phyloP scores from a whole-genome alignment of 2,329 filamentous ascomycete genomes.

The Ploettnerulaceae sp. region DNA sequence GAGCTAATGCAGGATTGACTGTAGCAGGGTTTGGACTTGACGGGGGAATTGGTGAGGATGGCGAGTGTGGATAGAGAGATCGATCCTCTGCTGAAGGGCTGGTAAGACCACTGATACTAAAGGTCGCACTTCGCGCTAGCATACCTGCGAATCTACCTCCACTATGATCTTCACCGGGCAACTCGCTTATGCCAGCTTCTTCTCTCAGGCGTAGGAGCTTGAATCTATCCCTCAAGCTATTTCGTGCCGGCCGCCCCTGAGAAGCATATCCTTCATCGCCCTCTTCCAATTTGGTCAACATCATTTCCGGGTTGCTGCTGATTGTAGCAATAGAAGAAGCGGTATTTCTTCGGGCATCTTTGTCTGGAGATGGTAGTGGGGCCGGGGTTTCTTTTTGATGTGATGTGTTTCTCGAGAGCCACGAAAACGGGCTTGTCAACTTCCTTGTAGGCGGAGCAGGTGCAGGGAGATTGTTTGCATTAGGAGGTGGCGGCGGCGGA shows the following conservation, averaged over 20 bases:
- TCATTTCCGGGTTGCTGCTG: constrained; percentile 76
- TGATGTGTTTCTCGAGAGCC: constrained; percentile 67
- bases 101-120: constrained; percentile 39
- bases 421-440: constrained; percentile 81
- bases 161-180: constrained; percentile 44
- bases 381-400: constrained; percentile 52
- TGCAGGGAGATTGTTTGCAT: constrained; percentile 22
- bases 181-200: constrained; percentile 55
- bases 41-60: constrained; percentile 30
- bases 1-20: constrained; percentile 58
- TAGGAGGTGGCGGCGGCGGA: constrained; percentile 37
- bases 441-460: constrained; percentile 50
- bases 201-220: constrained; percentile 71
- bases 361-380: constrained; percentile 37
- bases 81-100: constrained; percentile 39
- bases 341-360: constrained; percentile 61
- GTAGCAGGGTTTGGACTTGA: constrained; percentile 38
- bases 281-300: constrained; percentile 71
- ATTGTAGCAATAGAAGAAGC: constrained; percentile 74
- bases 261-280: constrained; percentile 61
- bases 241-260: constrained; percentile 46
- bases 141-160: constrained; percentile 37
- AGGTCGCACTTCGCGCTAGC: constrained; percentile 38
- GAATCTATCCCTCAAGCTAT: constrained; percentile 72
- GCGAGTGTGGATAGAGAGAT: constrained; percentile 40